Evolutionary conservation across 1,284 basidiomycete genomes (phyloP), one percentile per base, ranked within the genome.

Genomic region (Caloboletus firmus): DNA sequence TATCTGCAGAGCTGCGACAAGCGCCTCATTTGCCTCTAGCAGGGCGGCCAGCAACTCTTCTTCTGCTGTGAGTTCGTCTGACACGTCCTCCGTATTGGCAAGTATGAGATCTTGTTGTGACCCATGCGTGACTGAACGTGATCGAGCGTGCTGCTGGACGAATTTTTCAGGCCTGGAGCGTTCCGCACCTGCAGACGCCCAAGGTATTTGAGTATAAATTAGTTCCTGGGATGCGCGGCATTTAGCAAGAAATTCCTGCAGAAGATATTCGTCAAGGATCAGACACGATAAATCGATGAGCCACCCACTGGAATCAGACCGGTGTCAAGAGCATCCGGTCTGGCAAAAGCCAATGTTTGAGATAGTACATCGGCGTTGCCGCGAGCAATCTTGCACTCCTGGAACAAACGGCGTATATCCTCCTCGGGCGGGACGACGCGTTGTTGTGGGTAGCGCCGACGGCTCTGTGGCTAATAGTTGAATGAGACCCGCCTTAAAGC

Each of bases 121-220:
- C 13, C 48, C 69, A 37, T 67, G 60, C 1, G 42, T 53, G 40
- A 54, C 39, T 11, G 58, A 58, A 39, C 72, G 72, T 37, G 70
- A 56, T 42, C 43, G 64, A 20, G 47, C 44, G 15, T 54, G 54
- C 17, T 37, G 54, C 26, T 36, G 9, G 9, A 11, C 12, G 8
- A 7, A 26, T 50, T 65, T 75, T 9, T 68, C 70, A 17, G 49
- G 59, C 30, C 83, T 72, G 6, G 82, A 86, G 35, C 79, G 80
- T 62, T 89, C 89, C 2, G 90, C 89, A 20, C 81, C 79, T 5
- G 89, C 83, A 18, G 82, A 80, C 5, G 91, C 91, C 90, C 90
- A 92, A 11, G 85, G 80, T 51, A 91, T 89, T 68, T 90, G 87
- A 9, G 85, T 81, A 58, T 76, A 83, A 31, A 91, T 83, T 18